Base-by-base conservation (phyloP, 495 filamentous ascomycete genomes). In the Podospora pseudoanserina region DNA sequence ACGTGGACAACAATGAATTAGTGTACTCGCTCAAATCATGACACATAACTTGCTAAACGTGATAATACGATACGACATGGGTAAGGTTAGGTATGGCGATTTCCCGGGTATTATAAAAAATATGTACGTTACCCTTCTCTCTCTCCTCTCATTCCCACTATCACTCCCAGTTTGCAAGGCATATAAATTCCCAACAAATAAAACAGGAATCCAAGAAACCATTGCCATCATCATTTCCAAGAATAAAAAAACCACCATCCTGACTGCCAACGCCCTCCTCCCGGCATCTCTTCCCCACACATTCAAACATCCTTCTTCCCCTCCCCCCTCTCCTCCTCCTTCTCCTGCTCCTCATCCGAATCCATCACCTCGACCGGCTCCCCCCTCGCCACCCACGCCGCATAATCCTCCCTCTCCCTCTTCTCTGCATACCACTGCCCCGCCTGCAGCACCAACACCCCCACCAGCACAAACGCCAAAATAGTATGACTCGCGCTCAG, bases 381-480 rank as follows among this genome's bases (percentile, higher is more conserved):
- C 15, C 49, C 61, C 59, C 27, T 61, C 23, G 20, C 27, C 27
- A 28, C 59, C 27, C 26, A 32, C 27, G 26, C 59, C 16, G 60
- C 63, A 69, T 82, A 83, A 80, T 98, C 94, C 79, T 93, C 89
- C 75, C 82, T 82, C 78, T 97, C 93, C 86, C 95, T 97, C 69
- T 89, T 82, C 85, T 97, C 93, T 28, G 96, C 95, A 82, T 99
- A 99, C 95, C 95, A 99, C 84, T 98, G 94, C 15, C 96, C 95
- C 7, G 92, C 94, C 87, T 99, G 96, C 74, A 99, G 81, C 34
- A 96, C 91, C 68, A 99, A 73, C 30, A 99, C 91, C 3, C 95
- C 95, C 0, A 97, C 88, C 63, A 98, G 78, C 28, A 99, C 92
- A 54, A 99, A 82, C 62, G 94, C 95, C 55, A 97, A 74, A 70